Evolutionary conservation across 371 early-diverging fungal genomes (phyloP), one percentile per base, ranked within the genome.

Genomic region (Choanephora cucurbitarum): DNA sequence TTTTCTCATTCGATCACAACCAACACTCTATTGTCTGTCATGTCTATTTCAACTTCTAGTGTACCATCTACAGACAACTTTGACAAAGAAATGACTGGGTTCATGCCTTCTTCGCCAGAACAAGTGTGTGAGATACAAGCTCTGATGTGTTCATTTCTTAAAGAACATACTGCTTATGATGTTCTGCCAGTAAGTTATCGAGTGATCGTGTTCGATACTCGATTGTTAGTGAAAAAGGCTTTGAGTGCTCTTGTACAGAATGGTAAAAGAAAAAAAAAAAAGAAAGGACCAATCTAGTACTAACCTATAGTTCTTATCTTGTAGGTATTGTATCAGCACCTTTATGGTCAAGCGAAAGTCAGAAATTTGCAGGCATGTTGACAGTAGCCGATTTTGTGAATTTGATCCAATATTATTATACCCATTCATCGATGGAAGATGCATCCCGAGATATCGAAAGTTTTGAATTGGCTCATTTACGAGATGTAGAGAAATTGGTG

Each of bases 311-410:
- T 33, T 37, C 24, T 13, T 55, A 32, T 22, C 5, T 24, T n/a
- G 58, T 71, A 92, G 96, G 92, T n/a, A 88, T 96, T 55, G 93
- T 93, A 31, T 91, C 93, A 13, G 97, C 97, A 13, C 95, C 96
- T 39, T 69, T 97, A 40, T 97, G 93, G 91, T 90, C 93, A 58
- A 90, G 93, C 7, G 69, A 75, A 11, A 74, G 74, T 3, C 90
- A 92, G 51, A 74, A 76, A 62, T 95, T 93, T 68, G 88, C 86
- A 2, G 98, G 98, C 47, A 91, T 97, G 91, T 77, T 97, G 63
- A 91, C 95, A 15, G 93, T 93, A 5, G 90, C 93, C 8, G 95
- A 97, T 64, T 90, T 97, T 64, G 89, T 96, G 52, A 90, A 93
- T 59, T 73, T 97, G 62, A 93, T 97, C 31, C 88, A 93, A 65